A percentile compares a stretch with the other conserved stretches of the same genome.
Conservation (phyloP, 495 filamentous ascomycete genomes). For the Hypoxylon fuscum region DNA sequence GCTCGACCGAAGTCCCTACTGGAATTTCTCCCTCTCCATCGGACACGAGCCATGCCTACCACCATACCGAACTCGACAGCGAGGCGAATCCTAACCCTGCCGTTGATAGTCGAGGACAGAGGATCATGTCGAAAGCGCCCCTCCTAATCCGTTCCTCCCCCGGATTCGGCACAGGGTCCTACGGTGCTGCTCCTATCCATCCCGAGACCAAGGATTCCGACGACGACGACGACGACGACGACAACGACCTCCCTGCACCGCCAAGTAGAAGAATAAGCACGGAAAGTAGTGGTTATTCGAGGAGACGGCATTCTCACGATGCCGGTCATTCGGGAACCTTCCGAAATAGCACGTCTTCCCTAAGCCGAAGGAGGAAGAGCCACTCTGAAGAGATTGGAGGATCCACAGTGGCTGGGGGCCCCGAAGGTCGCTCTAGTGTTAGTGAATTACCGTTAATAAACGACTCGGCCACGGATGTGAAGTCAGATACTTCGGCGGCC, state of each 20-base stretch:
- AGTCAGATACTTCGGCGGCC: slow-evolving; percentile 28
- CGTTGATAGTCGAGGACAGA: slow-evolving; percentile 30
- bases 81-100: slow-evolving; percentile 31
- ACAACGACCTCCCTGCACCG: slow-evolving; percentile 6
- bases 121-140: slow-evolving; percentile 63
- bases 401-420: slow-evolving; percentile 51
- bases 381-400: slow-evolving; percentile 54
- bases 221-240: slow-evolving; percentile 24
- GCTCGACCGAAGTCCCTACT: slow-evolving; percentile 9
- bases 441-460: slow-evolving; percentile 51
- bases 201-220: slow-evolving; percentile 28
- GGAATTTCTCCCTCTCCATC: slow-evolving; percentile 27
- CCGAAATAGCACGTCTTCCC: slow-evolving; percentile 34
- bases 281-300: slow-evolving; percentile 18
- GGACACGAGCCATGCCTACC: slow-evolving; percentile 39
- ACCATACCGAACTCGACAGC: slow-evolving; percentile 27
- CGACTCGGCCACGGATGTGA: slow-evolving; percentile 43
- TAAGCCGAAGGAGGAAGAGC: slow-evolving; percentile 39
- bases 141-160: slow-evolving; percentile 68
- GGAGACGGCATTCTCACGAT: slow-evolving; percentile 29
- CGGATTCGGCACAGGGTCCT: slow-evolving; percentile 52
- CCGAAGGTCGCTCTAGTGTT: slow-evolving; percentile 57
- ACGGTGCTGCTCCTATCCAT: slow-evolving; percentile 34
- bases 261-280: slow-evolving; percentile 21
- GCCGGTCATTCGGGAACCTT: slow-evolving; percentile 22